Evolutionary conservation across 805 yeast species (phyloP), one percentile per base, ranked within the genome.

Genomic region (Saccharomyces eubayanus): DNA sequence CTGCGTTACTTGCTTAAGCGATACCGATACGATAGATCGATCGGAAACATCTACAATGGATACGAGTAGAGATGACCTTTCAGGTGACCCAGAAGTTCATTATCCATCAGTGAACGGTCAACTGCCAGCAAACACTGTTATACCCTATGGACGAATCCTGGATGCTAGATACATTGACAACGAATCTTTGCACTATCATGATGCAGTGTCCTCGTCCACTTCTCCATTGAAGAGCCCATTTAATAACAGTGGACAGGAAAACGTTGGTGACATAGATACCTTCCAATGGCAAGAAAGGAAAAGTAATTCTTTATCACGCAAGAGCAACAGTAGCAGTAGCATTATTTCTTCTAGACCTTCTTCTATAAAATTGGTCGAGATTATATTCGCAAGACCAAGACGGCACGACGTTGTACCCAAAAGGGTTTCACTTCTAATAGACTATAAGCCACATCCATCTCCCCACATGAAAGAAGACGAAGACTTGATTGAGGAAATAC

Each of bases 361-460:
- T 36, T 36, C 16, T 10, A 36, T 21, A 16, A 36, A 36, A 36
- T 21, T n/a, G 16, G 59, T 74, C 5, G 71, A 71, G 36, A 64
- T 74, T 5, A 64, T 70, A 2, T 72, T 69, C 58, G 77, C 74
- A 2, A 67, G 66, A 54, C 70, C 72, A 29, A 65, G 70, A 27
- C 63, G 72, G 16, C 61, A 63, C 29, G 72, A 71, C 46, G 63
- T 74, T 4, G 67, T 68, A 2, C 77, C 78, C 2, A 67, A 65
- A 40, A 58, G 70, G 16, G 47, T 71, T 20, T 60, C 66, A 1
- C 50, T 74, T 12, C 51, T 62, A 5, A 64, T 73, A 3, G 74
- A 68, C 31, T 36, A 36, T 10, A 24, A 46, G 50, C 52, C 21
- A 14, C 57, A 6, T 57, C 57, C 9, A 12, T 53, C 30, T 47